Evolutionary conservation across 345 rosid genomes (phyloP).

Genomic region (Chamaenerion angustifolium): DNA sequence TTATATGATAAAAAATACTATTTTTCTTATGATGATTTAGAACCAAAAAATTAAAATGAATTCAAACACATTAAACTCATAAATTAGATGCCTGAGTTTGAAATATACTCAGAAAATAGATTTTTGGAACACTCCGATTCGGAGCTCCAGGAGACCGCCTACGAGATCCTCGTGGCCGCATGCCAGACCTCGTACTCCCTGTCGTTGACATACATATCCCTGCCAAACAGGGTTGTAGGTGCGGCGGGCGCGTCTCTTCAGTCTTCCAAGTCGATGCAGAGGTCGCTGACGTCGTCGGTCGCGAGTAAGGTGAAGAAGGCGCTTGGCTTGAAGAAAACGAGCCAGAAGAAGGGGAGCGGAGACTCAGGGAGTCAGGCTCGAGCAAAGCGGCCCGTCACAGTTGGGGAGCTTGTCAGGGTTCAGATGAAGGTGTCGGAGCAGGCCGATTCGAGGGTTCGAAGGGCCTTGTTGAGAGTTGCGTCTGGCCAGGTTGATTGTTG

Average conservation of each 20-base stretch:
- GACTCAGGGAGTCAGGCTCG: constrained; percentile 12
- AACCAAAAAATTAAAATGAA: too few species aligned
- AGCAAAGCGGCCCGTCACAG: constrained; percentile 41
- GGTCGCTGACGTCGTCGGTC: constrained; percentile 69
- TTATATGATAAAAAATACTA: too few species aligned
- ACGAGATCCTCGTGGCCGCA: constrained; percentile 78
- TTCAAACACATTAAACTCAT: too few species aligned
- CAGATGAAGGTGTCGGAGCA: constrained; percentile 81
- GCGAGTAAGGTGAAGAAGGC: constrained; percentile 92
- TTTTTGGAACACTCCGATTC: constrained; percentile 38
- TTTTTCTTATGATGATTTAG: too few species aligned
- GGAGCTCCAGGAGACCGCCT: constrained; percentile 82
- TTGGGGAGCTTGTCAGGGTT: constrained; percentile 64
- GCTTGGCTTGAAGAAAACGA: constrained; percentile 53
- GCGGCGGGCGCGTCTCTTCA: constrained; percentile 8
- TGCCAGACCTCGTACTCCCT: constrained; percentile 60
- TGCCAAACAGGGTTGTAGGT: constrained; percentile 16
- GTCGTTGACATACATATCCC: constrained; percentile 52
- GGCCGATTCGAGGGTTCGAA: constrained; percentile 69
- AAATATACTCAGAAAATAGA: too few species aligned
- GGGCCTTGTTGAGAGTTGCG: constrained; percentile 70
- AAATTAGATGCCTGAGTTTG: too few species aligned
- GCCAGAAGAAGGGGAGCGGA: constrained; percentile 13
- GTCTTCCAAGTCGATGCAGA: constrained; percentile 48
- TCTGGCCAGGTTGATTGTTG: constrained; percentile 46